A percentile compares a stretch with the other conserved stretches of the same genome.
These are phyloP conservation scores for Yarrowia bubula DNA, from an alignment of 805 yeast species.

Conservation along the genomic window DNA sequence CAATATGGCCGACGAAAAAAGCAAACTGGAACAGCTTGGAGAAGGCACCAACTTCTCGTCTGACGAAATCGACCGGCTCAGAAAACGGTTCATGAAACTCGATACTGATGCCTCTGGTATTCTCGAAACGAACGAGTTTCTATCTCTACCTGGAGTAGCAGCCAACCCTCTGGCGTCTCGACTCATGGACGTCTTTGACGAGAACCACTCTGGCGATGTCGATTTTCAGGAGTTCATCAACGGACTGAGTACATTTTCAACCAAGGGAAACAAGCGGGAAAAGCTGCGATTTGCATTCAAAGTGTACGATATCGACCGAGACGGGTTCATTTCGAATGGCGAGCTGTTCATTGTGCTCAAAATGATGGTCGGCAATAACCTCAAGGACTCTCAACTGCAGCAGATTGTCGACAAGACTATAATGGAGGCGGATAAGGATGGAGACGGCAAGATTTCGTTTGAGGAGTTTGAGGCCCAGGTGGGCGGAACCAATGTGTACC, in stretches of 20 bases:
- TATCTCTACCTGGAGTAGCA: constrained; percentile 88
- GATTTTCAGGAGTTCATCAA: constrained; percentile 93
- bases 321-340: constrained; percentile 93
- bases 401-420: constrained; percentile 97
- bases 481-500: constrained; percentile 41
- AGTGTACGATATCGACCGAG: constrained; percentile 93
- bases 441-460: constrained; percentile 81
- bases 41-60: constrained; percentile 37
- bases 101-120: constrained; percentile 93
- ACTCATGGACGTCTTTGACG: constrained; percentile 90
- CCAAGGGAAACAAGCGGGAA: constrained; percentile 75
- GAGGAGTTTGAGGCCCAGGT: constrained; percentile 70
- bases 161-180: constrained; percentile 87
- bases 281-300: constrained; percentile 86
- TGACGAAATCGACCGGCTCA: constrained; percentile 86
- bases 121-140: constrained; percentile 84
- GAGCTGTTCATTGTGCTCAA: constrained; percentile 88
- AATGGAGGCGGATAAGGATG: constrained; percentile 85
- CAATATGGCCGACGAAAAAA: constrained; percentile 16
- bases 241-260: constrained; percentile 83
- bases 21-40: constrained; percentile 13
- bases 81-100: constrained; percentile 90
- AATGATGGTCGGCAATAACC: constrained; percentile 94
- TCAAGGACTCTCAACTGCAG: constrained; percentile 83
- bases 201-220: constrained; percentile 86